Conservation (phyloP, 2,329 filamentous ascomycete genomes). For the Sporothrix protearum region DNA sequence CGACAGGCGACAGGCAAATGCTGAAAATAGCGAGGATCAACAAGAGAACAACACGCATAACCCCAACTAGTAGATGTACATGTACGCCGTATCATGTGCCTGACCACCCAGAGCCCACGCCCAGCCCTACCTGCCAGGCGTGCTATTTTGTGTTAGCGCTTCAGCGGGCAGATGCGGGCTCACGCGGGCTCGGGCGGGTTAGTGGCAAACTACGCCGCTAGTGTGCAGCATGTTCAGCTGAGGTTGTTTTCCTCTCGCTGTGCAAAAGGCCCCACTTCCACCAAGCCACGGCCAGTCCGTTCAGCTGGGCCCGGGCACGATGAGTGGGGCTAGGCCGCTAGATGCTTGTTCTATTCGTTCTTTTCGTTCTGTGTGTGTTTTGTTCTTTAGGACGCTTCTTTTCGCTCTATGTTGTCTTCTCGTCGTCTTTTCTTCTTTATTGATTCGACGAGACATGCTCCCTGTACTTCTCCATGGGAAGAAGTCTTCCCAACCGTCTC, state of each 20-base stretch:
- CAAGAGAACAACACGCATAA: background rate
- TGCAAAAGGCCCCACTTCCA: background rate
- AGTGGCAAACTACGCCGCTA: constrained; percentile 21
- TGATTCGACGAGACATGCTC: background rate
- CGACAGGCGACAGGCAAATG: background rate
- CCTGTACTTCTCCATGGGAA: background rate
- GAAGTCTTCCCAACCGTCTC: too few relatives aligned
- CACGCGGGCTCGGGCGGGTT: background rate
- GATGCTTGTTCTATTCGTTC: background rate
- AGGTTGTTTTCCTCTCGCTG: background rate
- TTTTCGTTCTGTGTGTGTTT: background rate
- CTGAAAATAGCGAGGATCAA: background rate
- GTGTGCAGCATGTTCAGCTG: constrained; percentile 21
- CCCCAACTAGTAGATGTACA: too few relatives aligned
- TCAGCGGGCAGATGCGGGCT: too few relatives aligned
- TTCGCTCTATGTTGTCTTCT: background rate
- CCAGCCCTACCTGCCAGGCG: background rate
- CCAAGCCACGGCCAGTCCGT: constrained; percentile 8
- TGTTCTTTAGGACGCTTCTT: background rate
- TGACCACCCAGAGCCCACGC: background rate
- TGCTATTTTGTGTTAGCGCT: too few relatives aligned
- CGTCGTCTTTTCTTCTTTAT: background rate
- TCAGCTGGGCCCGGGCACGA: constrained; percentile 16
- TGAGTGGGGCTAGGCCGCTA: background rate
- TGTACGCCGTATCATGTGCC: too few relatives aligned